Evolutionary conservation across 2,329 filamentous ascomycete genomes (phyloP), one percentile per base, ranked within the genome.

Genomic region (Bertia moriformis): DNA sequence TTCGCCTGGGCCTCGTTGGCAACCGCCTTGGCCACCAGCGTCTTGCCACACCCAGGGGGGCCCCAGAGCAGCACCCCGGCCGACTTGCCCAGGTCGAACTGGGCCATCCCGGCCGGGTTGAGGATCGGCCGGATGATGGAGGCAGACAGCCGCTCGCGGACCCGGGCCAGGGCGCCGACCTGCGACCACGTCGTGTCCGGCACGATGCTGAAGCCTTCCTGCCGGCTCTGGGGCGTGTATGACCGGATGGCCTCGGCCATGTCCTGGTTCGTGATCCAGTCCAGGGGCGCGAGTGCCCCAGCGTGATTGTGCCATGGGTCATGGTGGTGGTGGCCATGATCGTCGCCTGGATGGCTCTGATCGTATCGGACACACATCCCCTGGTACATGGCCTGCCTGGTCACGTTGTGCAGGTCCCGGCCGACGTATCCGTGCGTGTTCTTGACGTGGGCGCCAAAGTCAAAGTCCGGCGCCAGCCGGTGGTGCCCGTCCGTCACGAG

Each of bases 41-140:
- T 98, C 59, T 98, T 98, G 49, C 91, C 91, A 57, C 91, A 98
- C 4, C 91, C 91, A 0, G 91, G 91, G 1, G 91, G 91, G 0
- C 91, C 91, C 85, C 89, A 98, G 40, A 98, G 83, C 1, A 98
- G 69, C 3, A 95, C 86, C 14, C 91, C 91, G 0, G 85, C 83
- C 1, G 86, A 83, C 0, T 83, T 77, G 17, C 75, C 78, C 47
- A 94, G 82, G 51, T 88, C 88, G 4, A 91, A 76, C 5, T 69
- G 66, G 19, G 71, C 71, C 56, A 89, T 96, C 30, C 78, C 65
- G 22, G 83, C 77, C 0, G 91, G 89, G 40, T 82, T 66, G 46
- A 80, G 78, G 59, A 98, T 96, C 1, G 88, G 88, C 17, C 86
- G 78, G 35, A 96, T 85, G 49, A 98, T 93, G 36, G 86, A 84